Percentiles rank a stretch among this genome's conserved stretches.
phyloP scores from a whole-genome alignment of 257 asterid genomes.

The Verbascum thapsus region DNA sequence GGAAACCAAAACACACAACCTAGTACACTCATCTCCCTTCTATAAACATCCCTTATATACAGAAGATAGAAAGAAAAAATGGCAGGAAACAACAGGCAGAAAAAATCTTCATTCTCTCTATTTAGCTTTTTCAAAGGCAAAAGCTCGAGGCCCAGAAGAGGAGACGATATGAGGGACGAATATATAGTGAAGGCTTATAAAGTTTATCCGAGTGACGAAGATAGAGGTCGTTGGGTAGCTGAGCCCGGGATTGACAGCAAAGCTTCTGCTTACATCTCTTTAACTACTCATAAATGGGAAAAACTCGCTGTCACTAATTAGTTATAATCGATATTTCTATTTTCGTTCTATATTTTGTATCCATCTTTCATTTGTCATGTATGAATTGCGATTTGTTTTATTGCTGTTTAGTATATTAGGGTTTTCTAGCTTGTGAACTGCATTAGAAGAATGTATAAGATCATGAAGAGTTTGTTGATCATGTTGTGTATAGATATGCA shows the following conservation, averaged over 20 bases:
- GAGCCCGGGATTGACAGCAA: slow-evolving; percentile 55
- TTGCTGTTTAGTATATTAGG: too few relatives aligned
- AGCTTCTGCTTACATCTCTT: slow-evolving; percentile 46
- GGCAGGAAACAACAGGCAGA: slow-evolving; percentile 42
- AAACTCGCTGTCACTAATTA: slow-evolving; percentile 31
- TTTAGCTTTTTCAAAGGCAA: slow-evolving; percentile 40
- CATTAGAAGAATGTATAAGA: too few relatives aligned
- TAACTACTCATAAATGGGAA: slow-evolving; percentile 44
- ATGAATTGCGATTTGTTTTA: too few relatives aligned
- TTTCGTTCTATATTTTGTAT: too few relatives aligned
- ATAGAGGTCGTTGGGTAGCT: slow-evolving; percentile 57
- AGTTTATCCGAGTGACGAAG: slow-evolving; percentile 64
- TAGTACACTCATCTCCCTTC: too few relatives aligned
- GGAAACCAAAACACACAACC: too few relatives aligned
- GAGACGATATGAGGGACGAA: slow-evolving; percentile 36
- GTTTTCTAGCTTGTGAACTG: too few relatives aligned
- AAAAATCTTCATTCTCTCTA: slow-evolving; percentile 37
- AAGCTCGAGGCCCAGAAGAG: slow-evolving; percentile 23
- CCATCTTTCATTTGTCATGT: too few relatives aligned
- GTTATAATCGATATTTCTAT: neutral
- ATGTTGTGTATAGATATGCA: too few relatives aligned
- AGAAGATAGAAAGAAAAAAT: slow-evolving; percentile 5
- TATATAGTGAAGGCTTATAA: slow-evolving; percentile 45
- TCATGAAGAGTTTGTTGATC: too few relatives aligned
- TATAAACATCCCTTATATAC: too few relatives aligned